Base-by-base conservation (phyloP, 2,329 filamentous ascomycete species). In the Apiospora sp. region DNA sequence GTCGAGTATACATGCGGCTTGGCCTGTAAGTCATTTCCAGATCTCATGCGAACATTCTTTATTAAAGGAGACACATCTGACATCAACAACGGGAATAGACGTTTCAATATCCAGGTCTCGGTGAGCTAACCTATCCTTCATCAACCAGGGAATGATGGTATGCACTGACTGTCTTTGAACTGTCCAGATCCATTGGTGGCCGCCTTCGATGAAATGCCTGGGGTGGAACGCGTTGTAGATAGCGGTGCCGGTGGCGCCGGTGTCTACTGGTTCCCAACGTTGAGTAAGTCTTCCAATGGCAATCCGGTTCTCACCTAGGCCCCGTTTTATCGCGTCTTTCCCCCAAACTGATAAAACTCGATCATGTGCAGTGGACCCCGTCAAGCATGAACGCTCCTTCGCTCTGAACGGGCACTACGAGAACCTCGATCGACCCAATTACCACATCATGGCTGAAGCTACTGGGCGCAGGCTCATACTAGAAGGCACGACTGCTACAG, bases 221-320 rank as follows among this genome's bases (percentile, higher is more conserved):
- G 82, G 0, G 82, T 83, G 0, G 78, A 81, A 30, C 84, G 84
- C 64, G 80, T 80, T 0, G 73, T 75, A 1, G 83, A 85, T 73
- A 84, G 82, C 69, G 83, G 83, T 5, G 79, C 83, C 1, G 83
- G 83, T 5, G 74, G 79, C 71, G 77, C 83, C 1, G 84, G 84
- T 1, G 81, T 85, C 8, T 85, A 82, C 73, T 85, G 83, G 82
- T 84, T 81, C 71, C 83, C 84, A 16, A 82, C 81, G 1, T 83
- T 84, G 71, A 61, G 54, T 61, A 41, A n/a, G 54, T 61, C 7
- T 37, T 37, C 30, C 27, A 2, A 49, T 2, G 48, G 7, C 22
- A 48, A 6, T 22, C 16, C 34, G n/a, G n/a, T n/a, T n/a, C n/a
- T n/a, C n/a, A n/a, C n/a, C n/a, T n/a, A n/a, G n/a, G n/a, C n/a